Conservation (phyloP, 192 early-diverging fungal species). For the Geranomyces michiganensis region DNA sequence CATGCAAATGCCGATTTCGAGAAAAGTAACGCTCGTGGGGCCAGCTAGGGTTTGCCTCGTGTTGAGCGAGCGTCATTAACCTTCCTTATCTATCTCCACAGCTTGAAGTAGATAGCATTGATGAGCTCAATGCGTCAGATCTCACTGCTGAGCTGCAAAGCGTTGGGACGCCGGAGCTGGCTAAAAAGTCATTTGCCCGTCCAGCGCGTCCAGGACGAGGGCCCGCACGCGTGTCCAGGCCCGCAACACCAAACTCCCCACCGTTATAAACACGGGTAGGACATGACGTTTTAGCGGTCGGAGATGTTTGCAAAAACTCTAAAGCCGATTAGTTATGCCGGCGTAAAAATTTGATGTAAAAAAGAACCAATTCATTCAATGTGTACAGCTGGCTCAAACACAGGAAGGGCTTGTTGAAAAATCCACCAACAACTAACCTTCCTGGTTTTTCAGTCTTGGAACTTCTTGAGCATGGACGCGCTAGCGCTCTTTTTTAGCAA, state of each 20-base stretch:
- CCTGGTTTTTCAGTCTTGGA: too few relatives aligned
- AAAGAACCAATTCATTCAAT: too few relatives aligned
- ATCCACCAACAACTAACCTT: too few relatives aligned
- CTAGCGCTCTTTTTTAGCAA: slow-evolving; percentile 28
- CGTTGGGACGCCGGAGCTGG: not conserved
- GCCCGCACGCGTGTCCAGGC: slow-evolving; percentile 25
- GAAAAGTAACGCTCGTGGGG: slow-evolving; percentile 51
- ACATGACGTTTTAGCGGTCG: too few relatives aligned
- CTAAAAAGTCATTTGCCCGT: slow-evolving; percentile 31
- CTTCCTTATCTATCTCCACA: not conserved
- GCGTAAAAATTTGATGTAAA: too few relatives aligned
- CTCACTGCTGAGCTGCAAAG: not conserved
- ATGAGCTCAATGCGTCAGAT: slow-evolving; percentile 31
- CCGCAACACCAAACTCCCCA: slow-evolving; percentile 22
- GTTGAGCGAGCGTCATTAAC: not conserved
- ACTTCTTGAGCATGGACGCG: slow-evolving; percentile 20
- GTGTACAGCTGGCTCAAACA: too few relatives aligned
- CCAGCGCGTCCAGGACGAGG: slow-evolving; percentile 36
- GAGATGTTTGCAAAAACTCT: too few relatives aligned
- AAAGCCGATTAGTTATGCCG: too few relatives aligned
- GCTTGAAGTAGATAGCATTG: slow-evolving; percentile 37
- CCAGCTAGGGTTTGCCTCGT: not conserved
- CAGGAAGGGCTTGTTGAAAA: too few relatives aligned
- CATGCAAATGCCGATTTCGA: slow-evolving; percentile 57
- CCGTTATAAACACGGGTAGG: slow-evolving; percentile 10